phyloP scores from a whole-genome alignment of 2,329 filamentous ascomycete genomes.

The Colletotrichum siamense region DNA sequence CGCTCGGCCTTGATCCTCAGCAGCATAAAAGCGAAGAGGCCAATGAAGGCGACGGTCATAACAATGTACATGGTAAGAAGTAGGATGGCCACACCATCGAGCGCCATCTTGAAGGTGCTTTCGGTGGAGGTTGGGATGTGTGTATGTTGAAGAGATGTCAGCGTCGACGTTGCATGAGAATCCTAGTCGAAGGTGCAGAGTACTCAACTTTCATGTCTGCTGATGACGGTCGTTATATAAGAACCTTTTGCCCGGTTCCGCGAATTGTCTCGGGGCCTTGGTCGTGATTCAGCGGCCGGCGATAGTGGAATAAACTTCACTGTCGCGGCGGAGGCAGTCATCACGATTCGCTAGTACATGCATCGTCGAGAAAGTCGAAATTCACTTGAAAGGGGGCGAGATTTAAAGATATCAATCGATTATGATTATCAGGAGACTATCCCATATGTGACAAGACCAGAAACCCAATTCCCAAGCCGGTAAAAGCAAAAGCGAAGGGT shows the following conservation, averaged over 20 bases:
- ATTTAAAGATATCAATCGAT: conserved; percentile 10
- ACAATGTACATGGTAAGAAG: background rate
- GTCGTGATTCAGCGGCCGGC: background rate
- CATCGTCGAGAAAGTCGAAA: background rate
- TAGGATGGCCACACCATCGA: background rate
- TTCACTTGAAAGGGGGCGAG: background rate
- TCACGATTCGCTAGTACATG: background rate
- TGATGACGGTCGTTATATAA: background rate
- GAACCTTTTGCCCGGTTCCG: background rate
- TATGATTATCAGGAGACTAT: conserved; percentile 25
- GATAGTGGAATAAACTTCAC: background rate
- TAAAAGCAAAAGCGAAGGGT: conserved; percentile 21
- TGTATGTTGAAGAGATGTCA: background rate
- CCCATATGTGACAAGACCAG: conserved; percentile 17
- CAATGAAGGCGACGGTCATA: background rate
- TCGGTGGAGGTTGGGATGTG: background rate
- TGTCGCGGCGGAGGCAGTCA: background rate
- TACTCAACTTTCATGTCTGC: background rate
- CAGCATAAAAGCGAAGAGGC: background rate
- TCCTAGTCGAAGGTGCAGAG: background rate
- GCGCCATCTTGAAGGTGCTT: background rate
- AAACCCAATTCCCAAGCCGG: conserved; percentile 11
- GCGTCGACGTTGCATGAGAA: background rate
- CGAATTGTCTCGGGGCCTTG: background rate
- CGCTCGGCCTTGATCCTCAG: background rate